Base-by-base conservation (phyloP, 139 green algal species). In the Auxenochlorella pyrenoidosa region DNA sequence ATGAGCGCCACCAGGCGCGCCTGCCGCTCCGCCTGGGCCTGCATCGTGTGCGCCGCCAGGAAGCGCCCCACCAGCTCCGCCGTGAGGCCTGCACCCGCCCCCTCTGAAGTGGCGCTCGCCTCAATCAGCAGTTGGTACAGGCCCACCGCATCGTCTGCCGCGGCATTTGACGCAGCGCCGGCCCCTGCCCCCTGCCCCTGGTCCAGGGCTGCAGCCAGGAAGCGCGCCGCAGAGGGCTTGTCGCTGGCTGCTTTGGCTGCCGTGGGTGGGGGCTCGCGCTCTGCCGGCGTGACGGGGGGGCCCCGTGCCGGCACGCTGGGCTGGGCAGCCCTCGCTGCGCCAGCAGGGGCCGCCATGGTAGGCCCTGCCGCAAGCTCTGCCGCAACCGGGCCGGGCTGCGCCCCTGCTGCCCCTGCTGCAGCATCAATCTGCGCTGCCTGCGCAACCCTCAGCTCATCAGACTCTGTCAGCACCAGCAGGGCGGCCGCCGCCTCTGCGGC, bases 401-500 rank as follows among this genome's bases (percentile, higher is more conserved):
- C 40, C 26, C 21, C 72, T 58, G 72, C 72, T 22, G 72, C 40
- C 16, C 36, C 72, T 22, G 26, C 72, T 0, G 72, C 40, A 21
- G 40, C 70, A 5, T 73, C 79, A 24, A 84, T 36, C 34, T 38
- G 58, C 24, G 43, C 32, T 0, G 40, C 79, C 1, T 65, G 59
- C 22, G 58, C 79, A 3, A 76, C 47, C 24, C 79, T 59, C 38
- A 40, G 5, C 60, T 85, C 79, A 54, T 85, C 79, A 6, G 60
- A 76, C 60, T 85, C 79, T 30, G 79, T 85, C 79, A 85, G 79
- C 5, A 85, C 79, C 38, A 85, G 79, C 79, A 85, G 79, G 6
- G 79, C 79, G 0, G 79, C 79, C 16, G 79, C 79, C 10, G 79
- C 79, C 79, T 85, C 79, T 1, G 79, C 79, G 24, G 79, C 79